phyloP scores from a whole-genome alignment of 2,329 filamentous ascomycete genomes.

The Diaporthe sp. region DNA sequence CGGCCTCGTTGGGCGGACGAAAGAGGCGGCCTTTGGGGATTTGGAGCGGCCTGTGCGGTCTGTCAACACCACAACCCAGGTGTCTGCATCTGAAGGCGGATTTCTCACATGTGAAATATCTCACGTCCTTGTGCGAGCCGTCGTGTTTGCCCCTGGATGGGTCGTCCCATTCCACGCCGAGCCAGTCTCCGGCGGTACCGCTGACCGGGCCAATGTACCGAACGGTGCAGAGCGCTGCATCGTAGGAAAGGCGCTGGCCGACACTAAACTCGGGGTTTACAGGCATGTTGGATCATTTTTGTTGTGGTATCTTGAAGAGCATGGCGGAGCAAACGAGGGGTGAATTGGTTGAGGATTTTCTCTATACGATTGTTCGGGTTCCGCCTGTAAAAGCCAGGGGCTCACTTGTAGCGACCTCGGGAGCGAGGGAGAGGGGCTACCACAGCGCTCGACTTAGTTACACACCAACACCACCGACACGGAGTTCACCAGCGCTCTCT shows the following conservation, averaged over 20 bases:
- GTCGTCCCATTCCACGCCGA: constrained; percentile 98
- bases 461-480: background rate
- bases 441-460: background rate
- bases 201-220: constrained; percentile 83
- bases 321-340: background rate
- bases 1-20: constrained; percentile 81
- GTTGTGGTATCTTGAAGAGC: background rate
- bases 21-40: constrained; percentile 81
- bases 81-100: constrained; percentile 11
- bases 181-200: constrained; percentile 82
- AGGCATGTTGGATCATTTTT: constrained; percentile 48
- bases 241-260: constrained; percentile 84
- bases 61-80: background rate
- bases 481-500: background rate
- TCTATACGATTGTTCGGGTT: background rate
- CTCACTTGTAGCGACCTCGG: background rate
- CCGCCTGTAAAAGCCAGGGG: constrained; percentile 4
- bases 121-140: constrained; percentile 80
- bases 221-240: constrained; percentile 82
- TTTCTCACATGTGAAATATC: constrained; percentile 86
- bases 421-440: background rate
- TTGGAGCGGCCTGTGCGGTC: constrained; percentile 64
- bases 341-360: background rate
- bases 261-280: constrained; percentile 51
- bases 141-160: constrained; percentile 87